A percentile compares a stretch with the other conserved stretches of the same genome.
phyloP scores from a whole-genome alignment of 164 flowering plant genomes.

The Nymphaea thermarum region DNA sequence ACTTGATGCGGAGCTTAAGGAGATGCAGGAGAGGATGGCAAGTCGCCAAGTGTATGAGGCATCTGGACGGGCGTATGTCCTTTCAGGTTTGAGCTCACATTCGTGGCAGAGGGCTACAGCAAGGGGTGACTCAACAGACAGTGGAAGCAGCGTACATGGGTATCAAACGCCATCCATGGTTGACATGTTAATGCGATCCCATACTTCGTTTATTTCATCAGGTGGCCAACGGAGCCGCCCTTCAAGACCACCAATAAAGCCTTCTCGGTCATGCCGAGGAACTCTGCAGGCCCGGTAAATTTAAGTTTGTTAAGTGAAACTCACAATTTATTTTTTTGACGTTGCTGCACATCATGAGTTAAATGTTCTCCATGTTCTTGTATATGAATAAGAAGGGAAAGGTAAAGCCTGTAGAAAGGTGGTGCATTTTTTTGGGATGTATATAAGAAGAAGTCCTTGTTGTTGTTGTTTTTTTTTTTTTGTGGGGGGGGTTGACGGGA shows the following conservation, averaged over 20 bases:
- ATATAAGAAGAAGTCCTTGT: too few species aligned
- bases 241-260: constrained; percentile 24
- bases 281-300: constrained; percentile 42
- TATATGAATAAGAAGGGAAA: too few species aligned
- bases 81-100: constrained; percentile 68
- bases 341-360: not conserved
- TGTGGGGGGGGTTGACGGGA: too few species aligned
- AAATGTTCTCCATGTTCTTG: not conserved
- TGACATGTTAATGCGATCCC: constrained; percentile 60
- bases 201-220: constrained; percentile 12
- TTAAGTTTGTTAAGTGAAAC: too few species aligned
- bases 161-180: constrained; percentile 60
- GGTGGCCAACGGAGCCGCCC: constrained; percentile 2
- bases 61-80: constrained; percentile 59
- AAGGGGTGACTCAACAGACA: constrained; percentile 48
- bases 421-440: too few species aligned
- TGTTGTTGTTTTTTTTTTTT: too few species aligned
- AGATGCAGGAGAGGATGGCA: constrained; percentile 63
- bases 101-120: constrained; percentile 76
- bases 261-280: constrained; percentile 29
- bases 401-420: too few species aligned
- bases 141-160: constrained; percentile 33
- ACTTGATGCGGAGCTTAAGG: constrained; percentile 64
- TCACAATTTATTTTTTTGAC: not conserved
- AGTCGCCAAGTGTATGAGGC: constrained; percentile 47